Conservation (phyloP, 1,139 yeast genomes). For the Saccharomyces hybrid region DNA sequence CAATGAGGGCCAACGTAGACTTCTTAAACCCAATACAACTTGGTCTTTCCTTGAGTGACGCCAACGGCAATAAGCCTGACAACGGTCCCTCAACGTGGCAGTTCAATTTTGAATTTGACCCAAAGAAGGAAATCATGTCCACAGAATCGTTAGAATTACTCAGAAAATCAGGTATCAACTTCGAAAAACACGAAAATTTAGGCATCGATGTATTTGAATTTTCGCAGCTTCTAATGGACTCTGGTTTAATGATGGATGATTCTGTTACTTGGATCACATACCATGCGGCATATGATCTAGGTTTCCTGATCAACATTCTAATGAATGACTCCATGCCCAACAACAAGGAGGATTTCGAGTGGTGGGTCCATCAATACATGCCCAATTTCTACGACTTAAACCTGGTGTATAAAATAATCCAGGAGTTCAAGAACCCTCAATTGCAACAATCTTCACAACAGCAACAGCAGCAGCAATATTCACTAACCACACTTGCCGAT, state of each 20-base stretch:
- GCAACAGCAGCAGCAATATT: conserved; percentile 21
- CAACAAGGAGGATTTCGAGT: conserved; percentile 70
- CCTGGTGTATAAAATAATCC: conserved; percentile 54
- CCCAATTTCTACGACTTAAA: conserved; percentile 84
- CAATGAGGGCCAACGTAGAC: conserved; percentile 86
- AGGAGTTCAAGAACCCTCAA: conserved; percentile 25
- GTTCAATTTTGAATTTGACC: conserved; percentile 80
- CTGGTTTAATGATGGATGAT: conserved; percentile 73
- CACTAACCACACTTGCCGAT: conserved; percentile 40
- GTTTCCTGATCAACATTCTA: conserved; percentile 73
- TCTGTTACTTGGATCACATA: conserved; percentile 83
- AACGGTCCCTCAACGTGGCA: conserved; percentile 84
- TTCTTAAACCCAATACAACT: conserved; percentile 78
- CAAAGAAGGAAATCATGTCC: conserved; percentile 71
- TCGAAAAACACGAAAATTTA: conserved; percentile 61
- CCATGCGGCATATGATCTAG: conserved; percentile 93
- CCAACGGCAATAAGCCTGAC: conserved; percentile 68
- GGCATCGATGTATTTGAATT: conserved; percentile 79
- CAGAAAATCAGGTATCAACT: conserved; percentile 77
- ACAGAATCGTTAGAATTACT: conserved; percentile 69
- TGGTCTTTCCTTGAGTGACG: conserved; percentile 78
- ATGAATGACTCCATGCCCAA: conserved; percentile 73
- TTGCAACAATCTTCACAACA: conserved; percentile 19
- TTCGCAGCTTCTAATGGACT: conserved; percentile 77
- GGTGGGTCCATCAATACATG: conserved; percentile 66